phyloP scores from a whole-genome alignment of 2,329 filamentous ascomycete genomes.

The Exophiala xenobiotica region DNA sequence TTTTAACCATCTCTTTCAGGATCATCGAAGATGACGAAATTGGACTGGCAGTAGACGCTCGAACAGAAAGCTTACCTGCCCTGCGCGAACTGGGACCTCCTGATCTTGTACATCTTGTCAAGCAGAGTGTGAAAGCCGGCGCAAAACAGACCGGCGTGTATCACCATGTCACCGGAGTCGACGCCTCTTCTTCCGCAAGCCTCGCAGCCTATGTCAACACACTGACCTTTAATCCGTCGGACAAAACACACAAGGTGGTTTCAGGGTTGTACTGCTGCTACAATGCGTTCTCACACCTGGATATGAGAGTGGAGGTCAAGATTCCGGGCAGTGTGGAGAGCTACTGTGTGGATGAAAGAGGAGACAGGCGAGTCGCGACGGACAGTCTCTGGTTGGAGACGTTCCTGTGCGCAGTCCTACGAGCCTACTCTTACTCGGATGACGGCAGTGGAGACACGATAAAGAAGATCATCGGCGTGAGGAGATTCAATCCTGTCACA shows the following conservation, averaged over 20 bases:
- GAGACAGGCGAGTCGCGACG: slow-evolving; percentile 88
- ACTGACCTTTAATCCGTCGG: slow-evolving; percentile 82
- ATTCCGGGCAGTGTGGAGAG: slow-evolving; percentile 96
- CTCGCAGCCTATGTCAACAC: slow-evolving; percentile 98
- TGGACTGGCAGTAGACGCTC: slow-evolving; percentile 79
- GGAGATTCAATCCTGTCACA: slow-evolving; percentile 94
- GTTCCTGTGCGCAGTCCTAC: slow-evolving; percentile 89
- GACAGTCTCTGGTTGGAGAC: slow-evolving; percentile 97
- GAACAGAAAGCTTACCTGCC: slow-evolving; percentile 81
- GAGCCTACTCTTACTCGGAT: slow-evolving; percentile 95
- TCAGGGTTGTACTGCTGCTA: slow-evolving; percentile 98
- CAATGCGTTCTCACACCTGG: slow-evolving; percentile 96
- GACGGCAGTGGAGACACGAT: slow-evolving; percentile 92
- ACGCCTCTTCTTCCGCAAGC: slow-evolving; percentile 95
- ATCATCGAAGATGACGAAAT: slow-evolving; percentile 91
- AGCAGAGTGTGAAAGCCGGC: slow-evolving; percentile 57
- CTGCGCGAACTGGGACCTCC: slow-evolving; percentile 93
- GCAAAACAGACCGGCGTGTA: slow-evolving; percentile 76
- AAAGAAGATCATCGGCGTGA: slow-evolving; percentile 94
- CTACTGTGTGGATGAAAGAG: slow-evolving; percentile 95
- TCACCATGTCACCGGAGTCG: slow-evolving; percentile 95
- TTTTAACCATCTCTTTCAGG: too few species aligned
- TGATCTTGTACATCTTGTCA: slow-evolving; percentile 91
- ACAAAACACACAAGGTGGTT: slow-evolving; percentile 83
- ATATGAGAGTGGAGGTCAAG: slow-evolving; percentile 97